A percentile compares a stretch with the other conserved stretches of the same genome.
These are phyloP conservation scores for Nicotiana otophora DNA, from an alignment of 257 asterid species.

Conservation along the genomic window DNA sequence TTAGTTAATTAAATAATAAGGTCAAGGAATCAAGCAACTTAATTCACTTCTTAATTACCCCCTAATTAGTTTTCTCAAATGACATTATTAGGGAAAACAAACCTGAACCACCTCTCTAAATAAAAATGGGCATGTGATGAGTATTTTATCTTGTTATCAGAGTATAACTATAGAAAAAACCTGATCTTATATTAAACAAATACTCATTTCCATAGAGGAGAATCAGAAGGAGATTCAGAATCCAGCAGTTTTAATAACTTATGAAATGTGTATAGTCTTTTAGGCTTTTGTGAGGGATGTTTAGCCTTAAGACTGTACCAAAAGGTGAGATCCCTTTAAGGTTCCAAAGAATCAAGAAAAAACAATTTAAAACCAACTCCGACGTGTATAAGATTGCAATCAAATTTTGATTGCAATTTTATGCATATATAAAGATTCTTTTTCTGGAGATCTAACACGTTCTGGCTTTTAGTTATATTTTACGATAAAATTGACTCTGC, in stretches of 20 bases:
- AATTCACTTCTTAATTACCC: neutral
- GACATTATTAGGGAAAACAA: neutral
- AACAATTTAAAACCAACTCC: neutral
- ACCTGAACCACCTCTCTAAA: neutral
- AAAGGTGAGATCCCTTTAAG: slow-evolving; percentile 9
- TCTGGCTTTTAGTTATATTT: neutral
- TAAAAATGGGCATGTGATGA: neutral
- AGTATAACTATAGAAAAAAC: neutral
- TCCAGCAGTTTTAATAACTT: neutral
- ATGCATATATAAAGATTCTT: neutral
- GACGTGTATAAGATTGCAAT: neutral
- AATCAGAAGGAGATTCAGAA: neutral
- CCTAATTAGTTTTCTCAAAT: neutral
- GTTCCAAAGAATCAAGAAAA: slow-evolving; percentile 10
- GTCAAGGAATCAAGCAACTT: neutral
- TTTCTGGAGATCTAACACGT: neutral
- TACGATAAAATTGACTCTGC: neutral
- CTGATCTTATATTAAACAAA: neutral
- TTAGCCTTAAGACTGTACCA: slow-evolving; percentile 7
- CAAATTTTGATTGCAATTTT: neutral
- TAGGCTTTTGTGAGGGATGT: neutral
- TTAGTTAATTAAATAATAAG: neutral
- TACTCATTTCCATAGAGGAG: neutral
- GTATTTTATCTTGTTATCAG: neutral
- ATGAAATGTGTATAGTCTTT: neutral